Conservation (phyloP, 2,329 filamentous ascomycete genomes). For the Sclerotinia glacialis region DNA sequence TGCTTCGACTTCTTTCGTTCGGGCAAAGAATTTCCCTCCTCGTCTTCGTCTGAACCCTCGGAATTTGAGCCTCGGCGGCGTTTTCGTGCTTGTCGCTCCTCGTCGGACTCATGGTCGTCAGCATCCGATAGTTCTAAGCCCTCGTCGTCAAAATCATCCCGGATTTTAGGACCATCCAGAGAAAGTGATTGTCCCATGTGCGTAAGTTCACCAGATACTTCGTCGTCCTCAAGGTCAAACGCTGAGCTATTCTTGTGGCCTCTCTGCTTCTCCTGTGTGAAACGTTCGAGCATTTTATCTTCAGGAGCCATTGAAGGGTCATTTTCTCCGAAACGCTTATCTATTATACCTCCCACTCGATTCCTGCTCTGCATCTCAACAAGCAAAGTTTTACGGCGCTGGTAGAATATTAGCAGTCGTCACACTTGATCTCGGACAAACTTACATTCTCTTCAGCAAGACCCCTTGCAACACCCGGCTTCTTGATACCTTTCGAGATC, state of each 20-base stretch:
- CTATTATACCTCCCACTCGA: conserved; percentile 88
- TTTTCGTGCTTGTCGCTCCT: conserved; percentile 55
- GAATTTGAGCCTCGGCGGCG: conserved; percentile 51
- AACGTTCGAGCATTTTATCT: conserved; percentile 86
- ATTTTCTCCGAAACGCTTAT: conserved; percentile 93
- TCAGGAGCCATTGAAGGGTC: conserved; percentile 92
- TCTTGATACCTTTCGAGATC: conserved; percentile 57
- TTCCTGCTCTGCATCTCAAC: conserved; percentile 80
- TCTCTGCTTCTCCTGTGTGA: conserved; percentile 80
- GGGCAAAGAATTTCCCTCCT: conserved; percentile 56
- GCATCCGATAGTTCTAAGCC: conserved; percentile 60
- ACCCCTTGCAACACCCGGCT: conserved; percentile 82
- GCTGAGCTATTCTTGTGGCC: conserved; percentile 72
- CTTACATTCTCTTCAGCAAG: conserved; percentile 78
- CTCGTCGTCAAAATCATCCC: conserved; percentile 77
- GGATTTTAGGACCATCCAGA: conserved; percentile 53
- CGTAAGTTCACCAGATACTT: conserved; percentile 67
- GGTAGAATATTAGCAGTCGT: conserved; percentile 23
- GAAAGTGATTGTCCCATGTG: conserved; percentile 76
- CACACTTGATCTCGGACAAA: conserved; percentile 23
- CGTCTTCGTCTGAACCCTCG: conserved; percentile 50
- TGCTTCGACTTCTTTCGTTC: conserved; percentile 92
- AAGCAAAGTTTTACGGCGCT: conserved; percentile 27
- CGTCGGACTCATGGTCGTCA: conserved; percentile 56
- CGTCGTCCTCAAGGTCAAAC: conserved; percentile 88